Evolutionary conservation across 2,329 filamentous ascomycete species (phyloP).

Genomic region (Penicillium digitatum): DNA sequence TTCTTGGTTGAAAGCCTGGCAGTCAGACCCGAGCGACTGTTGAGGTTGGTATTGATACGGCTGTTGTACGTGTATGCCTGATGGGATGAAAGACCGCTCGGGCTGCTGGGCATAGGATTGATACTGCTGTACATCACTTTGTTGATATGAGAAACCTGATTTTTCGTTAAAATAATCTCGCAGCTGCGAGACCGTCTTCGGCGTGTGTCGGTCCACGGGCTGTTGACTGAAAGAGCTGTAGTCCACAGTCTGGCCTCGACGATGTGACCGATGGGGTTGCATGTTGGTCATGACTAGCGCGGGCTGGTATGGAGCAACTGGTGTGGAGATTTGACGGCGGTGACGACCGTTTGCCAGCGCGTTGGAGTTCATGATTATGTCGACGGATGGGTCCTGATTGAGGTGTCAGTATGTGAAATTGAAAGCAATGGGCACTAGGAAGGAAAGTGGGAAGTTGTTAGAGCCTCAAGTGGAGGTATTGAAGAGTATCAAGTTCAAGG

Average conservation of each 20-base stretch:
- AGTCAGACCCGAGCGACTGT: conserved; percentile 25
- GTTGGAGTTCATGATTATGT: conserved; percentile 27
- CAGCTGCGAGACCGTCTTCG: conserved; percentile 25
- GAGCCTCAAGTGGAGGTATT: conserved; percentile 11
- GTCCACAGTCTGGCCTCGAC: conserved; percentile 81
- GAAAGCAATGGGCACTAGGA: conserved; percentile 30
- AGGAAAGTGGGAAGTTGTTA: conserved; percentile 16
- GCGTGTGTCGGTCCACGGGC: conserved; percentile 17
- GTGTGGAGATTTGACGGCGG: conserved; percentile 83
- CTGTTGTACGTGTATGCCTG: conserved; percentile 6
- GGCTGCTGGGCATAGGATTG: conserved; percentile 42
- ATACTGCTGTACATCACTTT: conserved; percentile 15
- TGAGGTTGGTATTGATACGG: conserved; percentile 31
- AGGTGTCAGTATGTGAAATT: conserved; percentile 45
- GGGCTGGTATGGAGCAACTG: conserved; percentile 64
- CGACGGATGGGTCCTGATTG: conserved; percentile 57
- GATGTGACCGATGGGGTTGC: conserved; percentile 54
- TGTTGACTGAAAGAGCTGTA: conserved; percentile 58
- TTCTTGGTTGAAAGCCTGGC: conserved; percentile 30
- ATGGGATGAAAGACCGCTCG: conserved; percentile 35
- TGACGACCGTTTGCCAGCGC: conserved; percentile 62
- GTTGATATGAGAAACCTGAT: conserved; percentile 21
- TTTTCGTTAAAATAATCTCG: conserved; percentile 29
- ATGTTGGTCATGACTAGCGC: conserved; percentile 60
- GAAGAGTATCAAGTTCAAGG: background rate